Evolutionary conservation across 306 rosid genomes (phyloP).

Genomic region (Trichosanthes truncata): DNA sequence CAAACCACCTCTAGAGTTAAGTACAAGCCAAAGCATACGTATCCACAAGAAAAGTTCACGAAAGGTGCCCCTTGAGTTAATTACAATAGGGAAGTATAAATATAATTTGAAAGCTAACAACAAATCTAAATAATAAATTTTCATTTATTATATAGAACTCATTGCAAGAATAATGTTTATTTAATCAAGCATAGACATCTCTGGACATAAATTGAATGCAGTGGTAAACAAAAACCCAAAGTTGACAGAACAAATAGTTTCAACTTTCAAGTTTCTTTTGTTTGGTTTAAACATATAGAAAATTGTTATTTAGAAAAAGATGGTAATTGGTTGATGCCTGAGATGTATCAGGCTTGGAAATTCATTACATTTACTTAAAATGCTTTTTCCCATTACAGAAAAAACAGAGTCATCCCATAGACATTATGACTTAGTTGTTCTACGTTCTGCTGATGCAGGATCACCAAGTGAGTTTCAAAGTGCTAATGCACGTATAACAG

Average conservation of each 20-base stretch:
- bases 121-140: background rate
- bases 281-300: background rate
- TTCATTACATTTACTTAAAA: background rate
- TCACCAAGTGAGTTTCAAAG: background rate
- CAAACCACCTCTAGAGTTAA: background rate
- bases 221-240: background rate
- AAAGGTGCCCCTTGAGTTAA: background rate
- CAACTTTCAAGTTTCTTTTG: background rate
- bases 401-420: background rate
- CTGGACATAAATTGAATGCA: background rate
- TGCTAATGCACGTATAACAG: background rate
- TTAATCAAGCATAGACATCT: background rate
- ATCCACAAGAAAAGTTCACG: background rate
- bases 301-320: background rate
- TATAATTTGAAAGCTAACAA: background rate
- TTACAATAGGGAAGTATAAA: background rate
- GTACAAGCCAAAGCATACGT: background rate
- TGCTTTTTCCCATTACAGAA: background rate
- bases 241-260: background rate
- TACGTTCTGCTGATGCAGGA: background rate
- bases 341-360: background rate
- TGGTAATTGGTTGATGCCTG: background rate
- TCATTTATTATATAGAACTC: background rate
- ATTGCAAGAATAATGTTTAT: background rate
- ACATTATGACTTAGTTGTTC: background rate